phyloP scores from a whole-genome alignment of 345 rosid species.

The Sonneratia alba region DNA sequence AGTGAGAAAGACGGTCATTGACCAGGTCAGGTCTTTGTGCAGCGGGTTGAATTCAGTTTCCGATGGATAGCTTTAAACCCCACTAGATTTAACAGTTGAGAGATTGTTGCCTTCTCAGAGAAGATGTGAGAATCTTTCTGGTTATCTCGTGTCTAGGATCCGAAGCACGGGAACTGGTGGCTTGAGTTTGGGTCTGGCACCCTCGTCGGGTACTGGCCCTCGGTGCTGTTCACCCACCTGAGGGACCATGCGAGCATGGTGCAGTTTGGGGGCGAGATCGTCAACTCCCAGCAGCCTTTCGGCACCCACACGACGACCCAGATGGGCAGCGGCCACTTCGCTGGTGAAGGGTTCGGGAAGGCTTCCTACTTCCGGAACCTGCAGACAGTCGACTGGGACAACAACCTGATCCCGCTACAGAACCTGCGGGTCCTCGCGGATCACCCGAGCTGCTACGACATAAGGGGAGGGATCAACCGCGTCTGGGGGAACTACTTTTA shows the following conservation, averaged over 20 bases:
- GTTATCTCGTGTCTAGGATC: slow-evolving; percentile 47
- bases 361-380: slow-evolving; percentile 85
- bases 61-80: no score
- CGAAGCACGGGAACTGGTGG: slow-evolving; percentile 99
- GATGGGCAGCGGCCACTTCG: slow-evolving; percentile 97
- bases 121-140: background rate
- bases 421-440: slow-evolving; percentile 72
- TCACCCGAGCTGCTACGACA: slow-evolving; percentile 83
- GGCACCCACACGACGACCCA: slow-evolving; percentile 80
- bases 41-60: no score
- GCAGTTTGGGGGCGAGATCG: slow-evolving; percentile 87
- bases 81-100: no score
- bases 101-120: no score
- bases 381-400: slow-evolving; percentile 94
- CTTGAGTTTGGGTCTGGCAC: slow-evolving; percentile 85
- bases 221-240: slow-evolving; percentile 66
- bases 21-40: no score
- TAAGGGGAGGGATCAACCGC: slow-evolving; percentile 70
- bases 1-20: no score
- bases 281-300: slow-evolving; percentile 50
- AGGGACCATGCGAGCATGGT: slow-evolving; percentile 88
- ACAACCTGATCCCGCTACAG: slow-evolving; percentile 61
- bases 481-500: slow-evolving; percentile 96
- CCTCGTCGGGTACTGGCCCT: slow-evolving; percentile 92
- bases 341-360: slow-evolving; percentile 81